Conservation (phyloP, 495 filamentous ascomycete species). For the Monascus purpureus region DNA sequence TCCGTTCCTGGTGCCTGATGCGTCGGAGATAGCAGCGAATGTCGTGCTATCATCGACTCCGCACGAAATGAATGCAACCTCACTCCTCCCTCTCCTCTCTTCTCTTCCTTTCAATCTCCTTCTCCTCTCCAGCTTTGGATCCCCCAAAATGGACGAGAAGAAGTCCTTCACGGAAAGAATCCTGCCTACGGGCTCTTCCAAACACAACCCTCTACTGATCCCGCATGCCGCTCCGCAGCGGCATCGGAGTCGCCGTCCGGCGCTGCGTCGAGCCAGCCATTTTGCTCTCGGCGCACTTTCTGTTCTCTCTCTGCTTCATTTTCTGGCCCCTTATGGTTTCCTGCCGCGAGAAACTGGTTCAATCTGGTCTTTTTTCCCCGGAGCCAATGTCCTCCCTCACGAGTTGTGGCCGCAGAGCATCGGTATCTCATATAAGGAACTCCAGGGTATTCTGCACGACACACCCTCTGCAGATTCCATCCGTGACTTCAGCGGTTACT, state of each 20-base stretch:
- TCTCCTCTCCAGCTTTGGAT: not conserved
- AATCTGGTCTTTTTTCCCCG: constrained; percentile 28
- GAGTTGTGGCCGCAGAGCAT: constrained; percentile 28
- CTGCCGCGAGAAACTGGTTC: constrained; percentile 23
- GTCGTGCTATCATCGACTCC: too few relatives aligned
- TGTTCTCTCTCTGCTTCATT: constrained; percentile 43
- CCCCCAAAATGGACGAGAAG: not conserved
- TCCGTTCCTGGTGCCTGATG: too few relatives aligned
- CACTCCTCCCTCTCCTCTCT: constrained; percentile 2
- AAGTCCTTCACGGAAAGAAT: too few relatives aligned
- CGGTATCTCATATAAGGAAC: constrained; percentile 47
- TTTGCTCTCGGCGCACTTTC: constrained; percentile 43
- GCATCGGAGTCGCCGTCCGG: constrained; percentile 53
- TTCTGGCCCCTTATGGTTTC: constrained; percentile 37
- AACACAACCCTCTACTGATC: too few relatives aligned
- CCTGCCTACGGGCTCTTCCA: too few relatives aligned
- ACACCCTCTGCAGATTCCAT: constrained; percentile 57
- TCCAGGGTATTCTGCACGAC: constrained; percentile 53
- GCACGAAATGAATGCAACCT: too few relatives aligned
- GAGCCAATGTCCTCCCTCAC: constrained; percentile 24
- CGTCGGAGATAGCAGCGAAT: too few relatives aligned
- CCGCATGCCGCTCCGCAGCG: too few relatives aligned
- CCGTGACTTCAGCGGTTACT: constrained; percentile 79
- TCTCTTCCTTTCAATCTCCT: not conserved
- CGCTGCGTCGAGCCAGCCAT: constrained; percentile 59